Evolutionary conservation across 257 asterid species (phyloP), one percentile per base, ranked within the genome.

Genomic region (Solanum bulbocastanum): DNA sequence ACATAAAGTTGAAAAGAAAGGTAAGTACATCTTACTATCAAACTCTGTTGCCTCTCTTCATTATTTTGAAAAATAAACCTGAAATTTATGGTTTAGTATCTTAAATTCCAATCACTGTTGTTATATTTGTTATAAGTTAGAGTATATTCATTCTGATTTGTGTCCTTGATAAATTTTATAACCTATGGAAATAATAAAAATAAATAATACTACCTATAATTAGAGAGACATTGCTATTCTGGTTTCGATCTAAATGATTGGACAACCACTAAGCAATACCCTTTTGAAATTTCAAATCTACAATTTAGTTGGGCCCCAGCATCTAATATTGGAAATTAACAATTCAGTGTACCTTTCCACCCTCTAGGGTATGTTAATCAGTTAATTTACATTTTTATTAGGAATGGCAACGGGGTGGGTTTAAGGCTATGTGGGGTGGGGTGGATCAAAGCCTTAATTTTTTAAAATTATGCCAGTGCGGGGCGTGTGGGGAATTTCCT

Each of bases 1-100:
- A 91, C 90, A 91, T 20, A 96, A 94, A 91, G 68, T 68, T n/a
- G 98, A 95, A 87, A 94, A 83, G 90, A 95, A 97, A 93, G 92
- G 99, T 94, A 88, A 4, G 69, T 60, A 60, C 15, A 46, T 46
- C 5, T 4, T 12, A 49, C 69, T 58, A 20, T 58, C 12, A 58
- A 58, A 75, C 56, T 60, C 69, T 14, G 56, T 46, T 46, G 56
- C 56, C 56, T 46, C 18, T 46, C 56, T 46, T 46, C 56, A 46
- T 46, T 46, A 46, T 13, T 46, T 46, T 46, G 56, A 46, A 46
- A 46, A 46, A 46, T 46, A 46, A 46, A 46, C 15, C 83, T 15
- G 18, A 40, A 8, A 8, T 40, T 78, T 78, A 40, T 40, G 8
- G 62, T 36, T 74, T 73, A 35, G 49, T 35, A n/a, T 73, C 5